These are phyloP conservation scores for Mariannaea sp. DNA, from an alignment of 2,329 filamentous ascomycete species.

Conservation along the genomic window DNA sequence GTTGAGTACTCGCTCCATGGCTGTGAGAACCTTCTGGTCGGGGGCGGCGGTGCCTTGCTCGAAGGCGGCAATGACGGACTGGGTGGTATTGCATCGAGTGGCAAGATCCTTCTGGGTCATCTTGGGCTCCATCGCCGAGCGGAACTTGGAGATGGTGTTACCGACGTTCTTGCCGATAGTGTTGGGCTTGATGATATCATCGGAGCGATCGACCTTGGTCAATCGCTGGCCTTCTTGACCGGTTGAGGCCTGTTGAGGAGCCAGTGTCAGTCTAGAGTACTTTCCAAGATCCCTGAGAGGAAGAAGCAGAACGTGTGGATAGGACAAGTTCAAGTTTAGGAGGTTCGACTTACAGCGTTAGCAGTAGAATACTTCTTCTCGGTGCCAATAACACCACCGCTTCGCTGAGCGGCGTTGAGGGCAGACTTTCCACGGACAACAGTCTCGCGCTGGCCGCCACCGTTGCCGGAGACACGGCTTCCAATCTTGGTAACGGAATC, in stretches of 20 bases:
- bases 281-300: constrained; percentile 2
- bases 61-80: constrained; percentile 78
- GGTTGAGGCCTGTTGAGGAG: constrained; percentile 30
- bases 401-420: constrained; percentile 87
- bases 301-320: not conserved
- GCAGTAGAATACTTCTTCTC: constrained; percentile 88
- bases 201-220: constrained; percentile 95
- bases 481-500: constrained; percentile 91
- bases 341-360: constrained; percentile 59
- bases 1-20: constrained; percentile 84
- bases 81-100: constrained; percentile 87
- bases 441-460: constrained; percentile 73
- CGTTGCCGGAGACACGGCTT: constrained; percentile 75
- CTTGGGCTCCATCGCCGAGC: constrained; percentile 84
- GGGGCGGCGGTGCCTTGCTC: constrained; percentile 79
- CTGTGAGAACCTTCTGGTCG: constrained; percentile 79
- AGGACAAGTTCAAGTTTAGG: not conserved
- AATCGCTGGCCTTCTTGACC: constrained; percentile 83
- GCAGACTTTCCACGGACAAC: constrained; percentile 83
- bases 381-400: constrained; percentile 75
- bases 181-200: constrained; percentile 98
- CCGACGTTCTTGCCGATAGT: constrained; percentile 82
- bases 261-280: constrained; percentile 21
- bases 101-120: constrained; percentile 93
- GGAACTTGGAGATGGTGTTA: constrained; percentile 78